Evolutionary conservation across 1,139 yeast species (phyloP).

Genomic region (Kluyveromyces sp.): DNA sequence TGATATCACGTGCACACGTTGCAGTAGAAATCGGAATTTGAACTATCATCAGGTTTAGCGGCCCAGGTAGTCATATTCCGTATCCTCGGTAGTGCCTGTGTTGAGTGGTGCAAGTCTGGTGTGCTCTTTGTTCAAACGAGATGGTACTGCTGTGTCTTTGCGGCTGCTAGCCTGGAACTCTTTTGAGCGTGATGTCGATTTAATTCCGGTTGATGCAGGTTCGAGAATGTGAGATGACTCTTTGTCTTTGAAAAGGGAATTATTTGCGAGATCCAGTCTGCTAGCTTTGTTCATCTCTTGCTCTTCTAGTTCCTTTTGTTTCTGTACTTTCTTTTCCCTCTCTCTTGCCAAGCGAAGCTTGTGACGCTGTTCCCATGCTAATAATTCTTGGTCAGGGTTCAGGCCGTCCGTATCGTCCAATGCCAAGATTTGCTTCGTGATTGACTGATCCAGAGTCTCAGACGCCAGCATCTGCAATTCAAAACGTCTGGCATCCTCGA

Average conservation of each 20-base stretch:
- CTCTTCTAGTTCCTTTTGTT: constrained; percentile 25
- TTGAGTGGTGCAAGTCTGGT: background rate
- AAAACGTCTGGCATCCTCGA: constrained; percentile 12
- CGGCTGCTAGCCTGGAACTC: background rate
- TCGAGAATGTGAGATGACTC: too few relatives aligned
- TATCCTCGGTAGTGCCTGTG: background rate
- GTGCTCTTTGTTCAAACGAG: background rate
- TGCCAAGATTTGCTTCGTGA: constrained; percentile 20
- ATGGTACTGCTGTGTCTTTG: background rate
- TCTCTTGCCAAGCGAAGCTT: constrained; percentile 16
- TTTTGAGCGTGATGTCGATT: background rate
- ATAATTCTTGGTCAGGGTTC: constrained; percentile 15
- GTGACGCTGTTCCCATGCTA: constrained; percentile 23
- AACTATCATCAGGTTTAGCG: background rate
- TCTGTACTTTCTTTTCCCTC: constrained; percentile 19
- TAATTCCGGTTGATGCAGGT: background rate
- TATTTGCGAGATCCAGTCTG: background rate
- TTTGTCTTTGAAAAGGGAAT: background rate
- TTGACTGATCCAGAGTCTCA: constrained; percentile 23
- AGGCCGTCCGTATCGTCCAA: constrained; percentile 24
- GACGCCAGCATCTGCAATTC: constrained; percentile 12
- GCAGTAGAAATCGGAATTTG: background rate
- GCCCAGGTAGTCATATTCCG: background rate
- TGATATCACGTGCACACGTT: constrained; percentile 1
- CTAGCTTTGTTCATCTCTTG: constrained; percentile 19